A percentile compares a stretch with the other conserved stretches of the same genome.
phyloP scores from a whole-genome alignment of 148 eudicot genomes.

The Chenopodium berlandieri region DNA sequence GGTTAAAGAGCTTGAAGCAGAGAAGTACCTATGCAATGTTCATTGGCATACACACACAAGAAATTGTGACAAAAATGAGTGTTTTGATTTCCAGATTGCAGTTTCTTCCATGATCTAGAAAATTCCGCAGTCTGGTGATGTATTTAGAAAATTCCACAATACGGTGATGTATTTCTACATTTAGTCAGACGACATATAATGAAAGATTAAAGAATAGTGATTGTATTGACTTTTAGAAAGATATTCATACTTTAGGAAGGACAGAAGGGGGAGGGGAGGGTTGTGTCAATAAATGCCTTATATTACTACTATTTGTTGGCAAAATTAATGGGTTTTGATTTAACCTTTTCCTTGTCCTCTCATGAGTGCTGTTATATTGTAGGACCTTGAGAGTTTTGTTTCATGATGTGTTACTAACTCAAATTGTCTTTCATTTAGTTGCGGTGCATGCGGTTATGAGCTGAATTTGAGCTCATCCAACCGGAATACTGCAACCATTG shows the following conservation, averaged over 20 bases:
- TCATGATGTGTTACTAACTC: background rate
- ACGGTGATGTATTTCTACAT: background rate
- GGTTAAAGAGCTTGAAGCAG: background rate
- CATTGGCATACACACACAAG: background rate
- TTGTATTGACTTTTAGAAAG: background rate
- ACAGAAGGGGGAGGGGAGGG: no score
- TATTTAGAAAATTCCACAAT: background rate
- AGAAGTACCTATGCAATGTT: background rate
- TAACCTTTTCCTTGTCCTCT: background rate
- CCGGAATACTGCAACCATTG: conserved; percentile 58
- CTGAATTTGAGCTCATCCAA: conserved; percentile 65
- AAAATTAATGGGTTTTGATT: background rate
- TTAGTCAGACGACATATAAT: background rate
- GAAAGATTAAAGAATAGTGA: background rate
- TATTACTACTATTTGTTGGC: background rate
- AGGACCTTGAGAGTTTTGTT: background rate
- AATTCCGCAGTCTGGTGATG: background rate
- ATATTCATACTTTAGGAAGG: background rate
- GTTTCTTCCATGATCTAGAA: background rate
- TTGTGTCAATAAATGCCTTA: background rate
- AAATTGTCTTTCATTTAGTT: conserved; percentile 41
- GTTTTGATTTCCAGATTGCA: background rate
- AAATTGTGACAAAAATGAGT: background rate
- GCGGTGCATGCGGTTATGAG: conserved; percentile 77
- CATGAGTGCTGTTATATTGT: background rate